These are phyloP conservation scores for Zygnema circumcarinatum DNA, from an alignment of 139 green algal species.

Conservation along the genomic window DNA sequence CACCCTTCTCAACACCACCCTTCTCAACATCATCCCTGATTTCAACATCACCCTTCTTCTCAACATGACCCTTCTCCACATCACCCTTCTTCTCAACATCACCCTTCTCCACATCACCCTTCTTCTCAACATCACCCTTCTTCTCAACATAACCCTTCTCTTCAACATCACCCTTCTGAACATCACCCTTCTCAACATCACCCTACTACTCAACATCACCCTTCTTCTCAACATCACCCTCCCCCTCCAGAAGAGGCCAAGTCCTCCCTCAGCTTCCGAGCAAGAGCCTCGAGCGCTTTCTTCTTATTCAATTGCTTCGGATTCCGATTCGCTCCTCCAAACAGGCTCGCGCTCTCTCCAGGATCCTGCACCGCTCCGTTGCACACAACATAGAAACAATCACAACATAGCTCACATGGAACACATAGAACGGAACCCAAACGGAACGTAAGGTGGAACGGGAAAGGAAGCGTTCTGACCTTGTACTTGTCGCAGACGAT, in stretches of 20 bases:
- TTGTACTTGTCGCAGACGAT: conserved; percentile 58
- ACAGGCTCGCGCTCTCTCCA: neutral
- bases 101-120: too few species aligned
- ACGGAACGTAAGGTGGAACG: too few species aligned
- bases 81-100: neutral
- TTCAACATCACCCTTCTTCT: neutral
- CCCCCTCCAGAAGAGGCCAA: conserved; percentile 28
- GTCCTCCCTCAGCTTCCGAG: conserved; percentile 39
- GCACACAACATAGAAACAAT: conserved; percentile 18
- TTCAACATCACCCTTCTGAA: too few species aligned
- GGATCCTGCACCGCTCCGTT: neutral
- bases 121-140: too few species aligned
- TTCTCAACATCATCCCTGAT: neutral
- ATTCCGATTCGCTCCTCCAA: conserved; percentile 29
- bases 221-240: too few species aligned
- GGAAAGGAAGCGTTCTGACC: neutral
- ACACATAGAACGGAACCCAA: too few species aligned
- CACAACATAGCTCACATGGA: too few species aligned
- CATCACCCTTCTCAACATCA: neutral
- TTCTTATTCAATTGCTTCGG: conserved; percentile 54
- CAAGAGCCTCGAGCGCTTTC: conserved; percentile 47
- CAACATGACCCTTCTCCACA: neutral
- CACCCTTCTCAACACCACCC: neutral
- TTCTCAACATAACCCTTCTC: too few species aligned
- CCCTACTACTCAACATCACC: neutral